A percentile compares a stretch with the other conserved stretches of the same genome.
phyloP scores from a whole-genome alignment of 441 rosid species.

The Breynia disticha region DNA sequence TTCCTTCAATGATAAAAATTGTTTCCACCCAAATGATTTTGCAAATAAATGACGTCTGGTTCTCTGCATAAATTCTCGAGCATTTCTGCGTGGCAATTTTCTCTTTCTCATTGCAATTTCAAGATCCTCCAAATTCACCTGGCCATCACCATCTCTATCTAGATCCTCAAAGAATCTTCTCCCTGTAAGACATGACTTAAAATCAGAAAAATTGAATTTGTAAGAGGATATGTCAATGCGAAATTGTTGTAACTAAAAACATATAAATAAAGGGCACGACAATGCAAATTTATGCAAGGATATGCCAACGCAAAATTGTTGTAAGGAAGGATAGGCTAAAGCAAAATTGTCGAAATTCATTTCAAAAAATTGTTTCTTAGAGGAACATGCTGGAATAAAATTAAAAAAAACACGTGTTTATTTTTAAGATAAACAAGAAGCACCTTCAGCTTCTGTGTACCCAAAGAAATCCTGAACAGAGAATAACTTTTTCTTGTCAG shows the following conservation, averaged over 20 bases:
- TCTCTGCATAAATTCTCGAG: conserved; percentile 79
- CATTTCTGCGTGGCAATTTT: conserved; percentile 72
- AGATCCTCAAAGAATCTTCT: conserved; percentile 92
- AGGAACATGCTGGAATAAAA: no score
- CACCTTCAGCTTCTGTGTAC: conserved; percentile 97
- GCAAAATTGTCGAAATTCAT: no score
- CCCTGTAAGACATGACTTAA: conserved; percentile 33
- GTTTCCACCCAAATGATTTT: conserved; percentile 97
- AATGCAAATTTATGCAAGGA: not conserved
- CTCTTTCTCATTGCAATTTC: conserved; percentile 87
- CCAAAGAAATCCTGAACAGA: conserved; percentile 98
- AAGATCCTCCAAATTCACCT: conserved; percentile 88
- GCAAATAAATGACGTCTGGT: conserved; percentile 83
- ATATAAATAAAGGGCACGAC: no score
- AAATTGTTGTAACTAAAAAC: no score
- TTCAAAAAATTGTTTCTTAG: not conserved
- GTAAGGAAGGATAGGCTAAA: no score
- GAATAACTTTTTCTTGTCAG: conserved; percentile 85
- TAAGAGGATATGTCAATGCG: no score
- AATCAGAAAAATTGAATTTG: not conserved
- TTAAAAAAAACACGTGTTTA: no score
- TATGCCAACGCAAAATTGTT: not conserved
- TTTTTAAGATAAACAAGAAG: conserved; percentile 9
- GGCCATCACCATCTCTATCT: conserved; percentile 97
- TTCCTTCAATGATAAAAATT: conserved; percentile 92